Evolutionary conservation across 169 alveolate genomes (phyloP), one percentile per base, ranked within the genome.

Genomic region (Plasmodium vivax): DNA sequence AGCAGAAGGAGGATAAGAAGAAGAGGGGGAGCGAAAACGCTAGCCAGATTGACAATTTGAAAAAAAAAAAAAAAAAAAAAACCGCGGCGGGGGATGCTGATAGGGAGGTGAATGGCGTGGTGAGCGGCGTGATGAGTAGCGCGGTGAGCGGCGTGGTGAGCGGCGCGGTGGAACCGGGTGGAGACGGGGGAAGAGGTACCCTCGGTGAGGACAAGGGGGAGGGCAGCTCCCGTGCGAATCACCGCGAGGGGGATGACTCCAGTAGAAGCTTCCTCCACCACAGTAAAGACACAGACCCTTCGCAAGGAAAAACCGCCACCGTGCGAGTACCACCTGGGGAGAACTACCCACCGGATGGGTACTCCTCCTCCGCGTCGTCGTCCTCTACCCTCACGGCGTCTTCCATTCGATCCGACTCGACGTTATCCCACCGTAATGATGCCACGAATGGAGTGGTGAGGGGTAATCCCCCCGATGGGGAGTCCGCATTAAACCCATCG

Each of bases 1-100:
- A 77, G 36, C 51, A 85, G 81, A 85, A 38, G 71, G 93, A 87
- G 56, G 85, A 87, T 75, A 79, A 77, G 41, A 79, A 77, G 41
- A 87, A 75, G 30, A 75, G 85, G 45, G 45, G 43, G 7, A 87
- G 62, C 41, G 87, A 87, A 54, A n/a, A 27, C 58, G 14, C 36
- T 14, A 27, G 19, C 45, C 82, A 23, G 16, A 10, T 51, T 36
- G 93, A 87, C 0, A 75, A 74, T 74, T 14, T 41, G n/a, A 87
- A 87, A 77, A 87, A 87, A 77, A 47, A 47, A 54, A 54, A 77
- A 87, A 87, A 51, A 56, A 34, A 77, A 75, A 10, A 23, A 27
- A 43, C 32, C 23, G 6, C 36, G 4, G 14, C 12, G 34, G 23
- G 27, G 74, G 32, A 14, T 38, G 19, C 8, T 5, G 41, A n/a